Evolutionary conservation across 805 yeast genomes (phyloP), one percentile per base, ranked within the genome.

Genomic region (Zygosaccharomyces siamensis): DNA sequence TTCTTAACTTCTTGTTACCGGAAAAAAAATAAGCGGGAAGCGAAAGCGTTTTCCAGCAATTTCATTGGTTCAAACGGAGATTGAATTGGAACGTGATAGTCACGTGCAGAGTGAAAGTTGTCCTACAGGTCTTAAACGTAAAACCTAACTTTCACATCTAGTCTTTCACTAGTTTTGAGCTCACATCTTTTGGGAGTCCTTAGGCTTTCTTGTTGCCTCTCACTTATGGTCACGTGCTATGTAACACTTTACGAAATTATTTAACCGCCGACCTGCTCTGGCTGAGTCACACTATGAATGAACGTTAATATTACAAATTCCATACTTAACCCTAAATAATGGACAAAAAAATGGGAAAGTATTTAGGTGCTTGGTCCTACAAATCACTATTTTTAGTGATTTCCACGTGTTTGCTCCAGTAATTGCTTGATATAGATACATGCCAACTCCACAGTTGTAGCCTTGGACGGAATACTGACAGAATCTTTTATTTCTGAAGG

Each of bases 361-460:
- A 33, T 0, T 33, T 14, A 16, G 14, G 6, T 30, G 30, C 5
- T 11, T 16, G 14, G 28, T 16, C 30, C 27, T 30, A 20, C 3
- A 12, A 41, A 35, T 35, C n/a, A 8, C 14, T 33, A 56, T 41
- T 3, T 35, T 49, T 20, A 57, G 63, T 27, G 75, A 60, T 33
- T 14, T 11, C 16, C 37, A 2, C 20, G 52, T 75, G 27, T 30
- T 26, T 43, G 36, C 33, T 73, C 6, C 54, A 53, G 68, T 46
- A 84, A 66, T 30, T 69, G 65, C 42, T 70, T 67, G 48, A 92
- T 89, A 62, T 86, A 87, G 20, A 70, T 70, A 23, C 86, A 81
- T 0, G 97, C 96, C 60, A 89, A 72, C 65, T 92, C 99, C 3
- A 93, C 97, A 0, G 97, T 92, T 2, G 95, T 89, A 1, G 98